Conservation (phyloP, 1,139 yeast genomes). For the Debaryomycetaceae sp. region DNA sequence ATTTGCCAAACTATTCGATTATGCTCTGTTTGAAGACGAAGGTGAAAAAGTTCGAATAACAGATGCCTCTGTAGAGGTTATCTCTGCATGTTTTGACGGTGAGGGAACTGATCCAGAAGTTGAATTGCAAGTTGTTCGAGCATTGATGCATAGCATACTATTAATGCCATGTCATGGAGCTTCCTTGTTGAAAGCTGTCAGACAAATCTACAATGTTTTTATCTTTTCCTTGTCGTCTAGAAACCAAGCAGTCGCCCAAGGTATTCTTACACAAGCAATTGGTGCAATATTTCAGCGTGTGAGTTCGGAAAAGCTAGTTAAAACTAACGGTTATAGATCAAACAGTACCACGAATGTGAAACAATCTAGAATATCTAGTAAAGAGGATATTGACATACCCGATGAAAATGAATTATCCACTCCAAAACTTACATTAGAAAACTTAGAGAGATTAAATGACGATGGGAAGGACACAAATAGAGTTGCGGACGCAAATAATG, state of each 20-base stretch:
- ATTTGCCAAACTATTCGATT: conserved; percentile 45
- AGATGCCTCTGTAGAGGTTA: conserved; percentile 82
- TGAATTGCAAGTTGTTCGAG: conserved; percentile 89
- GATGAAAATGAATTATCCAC: conserved; percentile 13
- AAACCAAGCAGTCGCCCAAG: conserved; percentile 94
- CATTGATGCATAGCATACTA: conserved; percentile 82
- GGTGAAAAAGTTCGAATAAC: conserved; percentile 54
- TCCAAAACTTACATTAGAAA: conserved; percentile 53
- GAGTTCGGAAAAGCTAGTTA: conserved; percentile 24
- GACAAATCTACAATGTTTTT: conserved; percentile 91
- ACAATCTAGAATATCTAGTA: conserved; percentile 16
- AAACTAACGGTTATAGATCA: conserved; percentile 13
- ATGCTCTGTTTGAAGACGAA: conserved; percentile 37
- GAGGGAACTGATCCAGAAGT: conserved; percentile 88
- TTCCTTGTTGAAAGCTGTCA: conserved; percentile 79
- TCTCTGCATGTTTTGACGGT: conserved; percentile 83
- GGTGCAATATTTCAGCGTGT: conserved; percentile 82
- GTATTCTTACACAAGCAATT: conserved; percentile 87
- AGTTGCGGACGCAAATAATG: conserved; percentile 47
- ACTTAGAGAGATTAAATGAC: conserved; percentile 54
- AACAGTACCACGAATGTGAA: conserved; percentile 20
- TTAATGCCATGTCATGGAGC: conserved; percentile 90
- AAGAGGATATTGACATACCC: conserved; percentile 17
- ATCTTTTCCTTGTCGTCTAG: conserved; percentile 76
- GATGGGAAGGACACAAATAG: conserved; percentile 48